These are phyloP conservation scores for Royoungia palumana DNA, from an alignment of 768 basidiomycete species.

Conservation along the genomic window DNA sequence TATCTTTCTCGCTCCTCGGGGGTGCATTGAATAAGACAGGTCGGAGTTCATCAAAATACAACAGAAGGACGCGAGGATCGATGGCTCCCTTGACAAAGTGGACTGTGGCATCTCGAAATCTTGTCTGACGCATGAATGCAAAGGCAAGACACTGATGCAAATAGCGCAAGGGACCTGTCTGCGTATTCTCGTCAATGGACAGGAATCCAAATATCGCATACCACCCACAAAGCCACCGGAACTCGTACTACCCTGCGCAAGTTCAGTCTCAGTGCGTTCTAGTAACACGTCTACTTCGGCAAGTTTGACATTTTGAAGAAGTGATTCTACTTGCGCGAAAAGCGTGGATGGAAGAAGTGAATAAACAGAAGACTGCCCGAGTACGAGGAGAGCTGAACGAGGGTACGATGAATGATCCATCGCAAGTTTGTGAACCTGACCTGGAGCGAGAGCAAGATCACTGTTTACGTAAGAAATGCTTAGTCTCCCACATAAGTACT, in stretches of 20 bases:
- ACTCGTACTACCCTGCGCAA: conserved; percentile 8
- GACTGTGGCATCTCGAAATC: conserved; percentile 79
- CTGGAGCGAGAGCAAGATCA: background rate
- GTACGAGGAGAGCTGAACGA: conserved; percentile 64
- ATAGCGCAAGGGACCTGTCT: conserved; percentile 70
- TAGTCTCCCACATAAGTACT: no score
- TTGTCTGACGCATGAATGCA: conserved; percentile 70
- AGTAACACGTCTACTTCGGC: conserved; percentile 62
- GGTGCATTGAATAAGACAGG: conserved; percentile 50
- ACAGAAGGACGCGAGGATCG: conserved; percentile 80
- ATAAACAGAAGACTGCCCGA: conserved; percentile 56
- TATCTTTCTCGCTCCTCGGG: background rate
- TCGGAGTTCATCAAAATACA: conserved; percentile 76
- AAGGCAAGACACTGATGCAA: conserved; percentile 82
- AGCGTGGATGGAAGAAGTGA: conserved; percentile 70
- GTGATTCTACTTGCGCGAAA: conserved; percentile 66
- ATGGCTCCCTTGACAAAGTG: conserved; percentile 75
- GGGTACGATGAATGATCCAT: conserved; percentile 45
- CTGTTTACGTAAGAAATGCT: conserved; percentile 13
- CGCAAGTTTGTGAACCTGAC: background rate
- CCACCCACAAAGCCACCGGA: conserved; percentile 9
- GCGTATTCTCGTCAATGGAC: conserved; percentile 6
- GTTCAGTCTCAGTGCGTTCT: conserved; percentile 48
- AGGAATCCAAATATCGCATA: background rate
- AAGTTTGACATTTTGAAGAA: conserved; percentile 61